phyloP scores from a whole-genome alignment of 1,284 basidiomycete genomes.

The Leccinum colubrinum region DNA sequence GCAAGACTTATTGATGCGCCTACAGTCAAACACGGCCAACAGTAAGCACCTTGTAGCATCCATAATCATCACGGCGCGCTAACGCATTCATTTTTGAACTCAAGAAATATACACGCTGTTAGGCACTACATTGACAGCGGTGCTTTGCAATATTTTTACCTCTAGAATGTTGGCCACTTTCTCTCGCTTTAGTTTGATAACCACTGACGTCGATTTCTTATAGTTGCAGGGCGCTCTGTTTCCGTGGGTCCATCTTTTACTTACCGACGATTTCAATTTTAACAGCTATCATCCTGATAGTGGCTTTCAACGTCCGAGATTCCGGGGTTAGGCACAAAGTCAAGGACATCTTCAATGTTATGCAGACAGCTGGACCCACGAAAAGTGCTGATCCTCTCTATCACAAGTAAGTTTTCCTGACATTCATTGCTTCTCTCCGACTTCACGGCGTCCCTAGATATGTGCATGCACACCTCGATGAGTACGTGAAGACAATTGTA shows the following conservation, averaged over 20 bases:
- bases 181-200: background rate
- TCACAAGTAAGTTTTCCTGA: conserved; percentile 7
- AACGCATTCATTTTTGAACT: background rate
- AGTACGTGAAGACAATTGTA: conserved; percentile 17
- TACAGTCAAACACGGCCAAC: conserved; percentile 7
- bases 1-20: conserved; percentile 10
- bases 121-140: conserved; percentile 21
- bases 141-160: conserved; percentile 21
- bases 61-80: background rate
- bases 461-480: background rate
- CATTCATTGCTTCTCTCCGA: background rate
- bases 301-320: conserved; percentile 18
- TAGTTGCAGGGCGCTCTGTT: conserved; percentile 28
- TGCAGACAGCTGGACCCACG: conserved; percentile 5
- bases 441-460: conserved; percentile 15
- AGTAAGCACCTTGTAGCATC: conserved; percentile 9
- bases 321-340: conserved; percentile 6
- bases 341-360: conserved; percentile 7
- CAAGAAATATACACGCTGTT: conserved; percentile 12
- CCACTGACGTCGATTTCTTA: conserved; percentile 1
- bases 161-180: conserved; percentile 25
- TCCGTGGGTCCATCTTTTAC: conserved; percentile 16
- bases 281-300: conserved; percentile 7
- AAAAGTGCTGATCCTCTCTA: conserved; percentile 5
- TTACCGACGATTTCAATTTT: background rate